Conservation (phyloP, 768 basidiomycete species). For the Baorangia bicolor region DNA sequence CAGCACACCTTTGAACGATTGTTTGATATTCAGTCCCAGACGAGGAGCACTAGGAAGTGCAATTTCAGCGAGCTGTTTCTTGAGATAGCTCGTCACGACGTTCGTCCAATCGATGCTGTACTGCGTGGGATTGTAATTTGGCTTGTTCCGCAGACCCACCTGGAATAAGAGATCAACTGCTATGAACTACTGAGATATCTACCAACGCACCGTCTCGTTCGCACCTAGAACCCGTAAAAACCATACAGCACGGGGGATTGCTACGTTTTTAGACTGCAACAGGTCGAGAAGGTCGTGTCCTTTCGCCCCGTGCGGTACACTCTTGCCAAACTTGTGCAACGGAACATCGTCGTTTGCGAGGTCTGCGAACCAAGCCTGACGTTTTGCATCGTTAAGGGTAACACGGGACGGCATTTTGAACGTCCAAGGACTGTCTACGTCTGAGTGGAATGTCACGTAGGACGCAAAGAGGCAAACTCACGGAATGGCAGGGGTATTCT, state of each 20-base stretch:
- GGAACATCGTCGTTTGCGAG: constrained; percentile 81
- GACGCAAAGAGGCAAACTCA: constrained; percentile 36
- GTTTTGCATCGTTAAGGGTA: constrained; percentile 74
- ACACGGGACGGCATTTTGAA: constrained; percentile 84
- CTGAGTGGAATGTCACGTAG: background rate
- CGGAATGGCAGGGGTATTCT: constrained; percentile 60
- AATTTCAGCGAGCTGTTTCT: constrained; percentile 79
- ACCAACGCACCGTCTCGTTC: constrained; percentile 67
- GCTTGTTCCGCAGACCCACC: constrained; percentile 76
- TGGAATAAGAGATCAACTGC: constrained; percentile 25
- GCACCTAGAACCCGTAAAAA: constrained; percentile 84
- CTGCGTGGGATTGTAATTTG: constrained; percentile 76
- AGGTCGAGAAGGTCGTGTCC: constrained; percentile 82
- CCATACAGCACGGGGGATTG: constrained; percentile 83
- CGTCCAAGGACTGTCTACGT: constrained; percentile 44
- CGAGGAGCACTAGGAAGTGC: constrained; percentile 77
- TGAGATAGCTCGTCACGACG: constrained; percentile 75
- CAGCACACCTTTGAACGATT: constrained; percentile 79
- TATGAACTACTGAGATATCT: background rate
- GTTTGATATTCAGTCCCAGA: constrained; percentile 75
- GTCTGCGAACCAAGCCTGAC: constrained; percentile 81
- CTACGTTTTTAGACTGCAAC: constrained; percentile 72
- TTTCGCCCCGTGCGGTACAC: constrained; percentile 83
- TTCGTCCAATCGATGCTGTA: constrained; percentile 87
- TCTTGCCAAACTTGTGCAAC: constrained; percentile 77